Base-by-base conservation (phyloP, 2,329 filamentous ascomycete genomes). In the Penicillium palitans region DNA sequence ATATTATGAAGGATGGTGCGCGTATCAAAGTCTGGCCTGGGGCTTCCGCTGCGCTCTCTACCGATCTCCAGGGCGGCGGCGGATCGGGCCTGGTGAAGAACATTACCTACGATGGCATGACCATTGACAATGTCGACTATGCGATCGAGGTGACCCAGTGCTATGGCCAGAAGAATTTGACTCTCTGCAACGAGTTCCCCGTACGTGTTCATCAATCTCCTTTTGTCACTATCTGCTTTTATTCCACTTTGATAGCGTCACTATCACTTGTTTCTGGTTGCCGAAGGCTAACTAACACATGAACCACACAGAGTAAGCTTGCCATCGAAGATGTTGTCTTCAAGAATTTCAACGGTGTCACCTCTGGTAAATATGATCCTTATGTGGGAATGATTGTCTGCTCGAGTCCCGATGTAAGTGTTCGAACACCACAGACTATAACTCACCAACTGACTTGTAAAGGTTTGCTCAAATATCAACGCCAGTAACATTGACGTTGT, bases 1-100 rank as follows among this genome's bases (percentile, higher is more conserved):
- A 68, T 2, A 0, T 8, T 27, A 24, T 19, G 3, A 77, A 83
- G 53, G 84, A 89, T 62, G 87, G 85, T 31, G 88, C 87, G 0
- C 84, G 88, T 59, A 90, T 91, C 76, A 90, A 90, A 73, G 87
- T 90, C 55, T 90, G 87, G 88, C 87, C 87, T 0, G 85, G 85
- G 35, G 67, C 80, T 19, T 66, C 79, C 4, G 80, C 83, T 2
- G 80, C 81, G 0, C 74, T 88, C 4, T 83, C 83, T 19, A 83
- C 81, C 19, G 83, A 87, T 55, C 79, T 88, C 0, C 83, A 86
- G 66, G 87, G 87, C 7, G 87, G 87, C n/a, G 87, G 87, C 19
- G 87, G 87, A 39, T 73, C 72, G 6, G 86, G 87, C 27, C 76
- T 78, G 40, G 87, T 90, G 47, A 80, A 79, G 57, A 90, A 90